Evolutionary conservation across 257 asterid genomes (phyloP), one percentile per base, ranked within the genome.

Genomic region (Verbascum thapsus): DNA sequence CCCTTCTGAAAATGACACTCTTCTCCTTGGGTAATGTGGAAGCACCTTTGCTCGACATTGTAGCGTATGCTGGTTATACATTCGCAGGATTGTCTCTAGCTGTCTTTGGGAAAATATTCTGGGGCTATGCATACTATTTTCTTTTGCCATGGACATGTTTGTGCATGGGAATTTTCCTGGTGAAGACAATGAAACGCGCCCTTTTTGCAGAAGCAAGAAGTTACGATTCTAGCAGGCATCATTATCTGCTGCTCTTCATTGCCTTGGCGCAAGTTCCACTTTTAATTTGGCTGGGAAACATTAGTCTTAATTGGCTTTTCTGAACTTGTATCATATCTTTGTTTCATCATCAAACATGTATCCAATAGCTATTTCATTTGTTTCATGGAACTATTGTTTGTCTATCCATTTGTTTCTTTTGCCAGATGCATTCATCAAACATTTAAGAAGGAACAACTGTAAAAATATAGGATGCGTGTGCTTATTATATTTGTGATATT

Each of bases 141-240:
- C 60, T 79, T 15, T 10, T 79, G 61, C 81, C 81, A 9, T 79
- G 85, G 85, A 45, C 79, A 23, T 76, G 85, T 58, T 59, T 79
- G 74, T 76, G 85, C 77, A 75, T 75, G 85, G 85, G 75, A 17
- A 64, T 79, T 43, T 79, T 79, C 77, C 64, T 79, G 77, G 85
- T 79, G 73, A 79, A 79, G 81, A 79, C 85, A 4, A 72, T 79
- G 85, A 79, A 79, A 55, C 77, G 85, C 11, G 85, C 75, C 52
- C 76, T 79, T 9, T 79, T 79, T 48, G 84, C 84, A 7, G 84
- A 78, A 65, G 83, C 74, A 13, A 67, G 83, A 43, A 71, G 61
- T 51, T 75, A 64, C 3, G 85, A 79, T 41, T 79, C 85, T 18
- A 79, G 79, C 58, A 69, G 70, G 73, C 81, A 79, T 67, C 85